Evolutionary conservation across 148 eudicot species (phyloP), one percentile per base, ranked within the genome.

Genomic region (Diospyros lotus): DNA sequence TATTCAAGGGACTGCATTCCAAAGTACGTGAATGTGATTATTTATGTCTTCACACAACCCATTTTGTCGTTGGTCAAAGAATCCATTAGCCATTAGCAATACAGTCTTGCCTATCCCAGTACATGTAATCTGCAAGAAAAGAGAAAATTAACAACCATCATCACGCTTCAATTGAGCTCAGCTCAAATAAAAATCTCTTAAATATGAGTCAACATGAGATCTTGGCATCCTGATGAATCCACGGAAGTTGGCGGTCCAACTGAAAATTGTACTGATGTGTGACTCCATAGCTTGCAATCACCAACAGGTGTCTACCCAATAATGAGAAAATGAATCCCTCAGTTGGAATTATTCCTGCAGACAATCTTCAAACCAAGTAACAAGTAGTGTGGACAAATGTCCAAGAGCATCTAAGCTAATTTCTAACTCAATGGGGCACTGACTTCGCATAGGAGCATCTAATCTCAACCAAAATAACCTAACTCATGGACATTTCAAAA

Each of bases 241-340:
- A 14, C 2, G 43, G 45, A 52, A 68, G 72, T 39, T 58, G 51
- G 17, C 9, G 5, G 1, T 15, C 53, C 40, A 72, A 72, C 39
- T 15, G n/a, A 64, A 64, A 28, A 74, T 48, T 51, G 64, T 48
- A 41, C 69, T 64, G 60, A 74, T 50, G 69, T 51, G 60, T 40
- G 9, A 50, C 18, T 28, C 28, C 28, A 48, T 60, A 40, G 56
- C 50, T 63, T 74, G 76, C 43, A 46, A 48, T 51, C 14, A 58
- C 65, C 44, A 45, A 5, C 44, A 56, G 6, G 2, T 9, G n/a
- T 9, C 5, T 8, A 9, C 4, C 43, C 56, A 28, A 58, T 72
- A 45, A 17, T 17, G 54, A 17, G 14, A 43, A 18, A 17, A 46
- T 44, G 76, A 73, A 50, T 41, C 38, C 67, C 58, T 5, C 68